A percentile compares a stretch with the other conserved stretches of the same genome.
Evolutionary conservation across 2,329 filamentous ascomycete genomes (phyloP).

Genomic region (Colletotrichum plurivorum): DNA sequence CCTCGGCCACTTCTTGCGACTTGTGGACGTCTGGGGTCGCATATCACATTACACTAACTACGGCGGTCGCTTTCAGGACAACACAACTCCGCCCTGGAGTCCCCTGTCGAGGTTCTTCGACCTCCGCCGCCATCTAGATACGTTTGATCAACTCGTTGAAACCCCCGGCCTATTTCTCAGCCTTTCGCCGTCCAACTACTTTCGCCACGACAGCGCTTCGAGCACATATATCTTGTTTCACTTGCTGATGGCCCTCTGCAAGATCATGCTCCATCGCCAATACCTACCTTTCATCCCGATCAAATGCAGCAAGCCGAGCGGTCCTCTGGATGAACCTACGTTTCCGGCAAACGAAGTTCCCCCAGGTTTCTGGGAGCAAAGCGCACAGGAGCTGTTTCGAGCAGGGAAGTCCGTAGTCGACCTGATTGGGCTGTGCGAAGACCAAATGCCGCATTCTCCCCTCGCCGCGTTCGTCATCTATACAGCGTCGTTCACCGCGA

Average conservation of each 20-base stretch:
- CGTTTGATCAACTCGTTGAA: slow-evolving; percentile 60
- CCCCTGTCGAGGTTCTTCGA: slow-evolving; percentile 66
- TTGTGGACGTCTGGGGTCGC: slow-evolving; percentile 72
- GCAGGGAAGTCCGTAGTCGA: slow-evolving; percentile 75
- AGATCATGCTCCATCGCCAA: slow-evolving; percentile 77
- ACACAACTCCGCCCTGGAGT: slow-evolving; percentile 71
- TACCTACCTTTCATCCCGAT: slow-evolving; percentile 77
- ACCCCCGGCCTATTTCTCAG: slow-evolving; percentile 50
- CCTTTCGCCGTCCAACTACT: slow-evolving; percentile 72
- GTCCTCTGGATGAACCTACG: slow-evolving; percentile 71
- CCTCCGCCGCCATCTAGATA: slow-evolving; percentile 64
- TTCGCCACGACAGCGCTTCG: slow-evolving; percentile 75
- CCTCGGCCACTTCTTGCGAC: slow-evolving; percentile 65
- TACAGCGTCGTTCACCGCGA: slow-evolving; percentile 74
- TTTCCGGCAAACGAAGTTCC: slow-evolving; percentile 65
- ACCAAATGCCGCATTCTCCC: slow-evolving; percentile 76
- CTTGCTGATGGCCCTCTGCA: slow-evolving; percentile 74
- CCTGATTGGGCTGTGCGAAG: slow-evolving; percentile 73
- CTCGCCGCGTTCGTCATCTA: slow-evolving; percentile 77
- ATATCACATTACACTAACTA: slow-evolving; percentile 68
- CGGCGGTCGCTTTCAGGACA: slow-evolving; percentile 65
- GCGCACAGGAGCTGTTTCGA: slow-evolving; percentile 73
- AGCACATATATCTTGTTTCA: slow-evolving; percentile 77
- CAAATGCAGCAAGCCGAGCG: slow-evolving; percentile 60
- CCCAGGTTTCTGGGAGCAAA: slow-evolving; percentile 72